Evolutionary conservation across 495 filamentous ascomycete genomes (phyloP), one percentile per base, ranked within the genome.

Genomic region (Niebla homalea): DNA sequence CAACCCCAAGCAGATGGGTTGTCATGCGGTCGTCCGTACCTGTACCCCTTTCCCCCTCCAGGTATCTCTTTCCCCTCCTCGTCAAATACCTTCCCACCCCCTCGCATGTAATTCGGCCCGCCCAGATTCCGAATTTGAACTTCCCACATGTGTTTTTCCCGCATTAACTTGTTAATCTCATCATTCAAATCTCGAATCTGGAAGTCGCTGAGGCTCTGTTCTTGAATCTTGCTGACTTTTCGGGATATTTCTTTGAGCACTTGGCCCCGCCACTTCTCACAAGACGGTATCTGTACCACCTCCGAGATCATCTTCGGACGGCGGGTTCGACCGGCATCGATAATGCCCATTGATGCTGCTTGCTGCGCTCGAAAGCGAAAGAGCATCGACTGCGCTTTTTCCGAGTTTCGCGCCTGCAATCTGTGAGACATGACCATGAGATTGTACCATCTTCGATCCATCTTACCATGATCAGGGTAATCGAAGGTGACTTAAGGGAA

Each of bases 371-470:
- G 87, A 76, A 98, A 98, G 74, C 92, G 92, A 72, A 94, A 98
- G 67, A 98, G 93, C 92, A 98, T 98, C 20, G 90, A 96, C 68
- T 98, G 92, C 52, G 92, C 92, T 71, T 97, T 97, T 77, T 96
- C 90, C 25, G 84, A 87, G 67, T 98, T 98, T 52, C 80, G 80
- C 48, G 80, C 80, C 80, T 83, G 65, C 29, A 32, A 32, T 32
- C 14, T 32, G 29, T 32, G 2, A 32, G 29, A 32, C 29, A 32
- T 7, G 29, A 4, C 3, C 25, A 26, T 7, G 25, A 7, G 7
- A 3, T 26, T 7, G 7, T 26, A 26, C 25, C 29, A 32, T 32
- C 7, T 11, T 7, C 4, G 7, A 32, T 10, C 7, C 29, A 32
- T 32, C 29, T 32, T 32, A 32, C 29, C 29, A 32, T 32, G 29